Evolutionary conservation across 306 rosid genomes (phyloP).

Genomic region (Begonia peltatifolia): DNA sequence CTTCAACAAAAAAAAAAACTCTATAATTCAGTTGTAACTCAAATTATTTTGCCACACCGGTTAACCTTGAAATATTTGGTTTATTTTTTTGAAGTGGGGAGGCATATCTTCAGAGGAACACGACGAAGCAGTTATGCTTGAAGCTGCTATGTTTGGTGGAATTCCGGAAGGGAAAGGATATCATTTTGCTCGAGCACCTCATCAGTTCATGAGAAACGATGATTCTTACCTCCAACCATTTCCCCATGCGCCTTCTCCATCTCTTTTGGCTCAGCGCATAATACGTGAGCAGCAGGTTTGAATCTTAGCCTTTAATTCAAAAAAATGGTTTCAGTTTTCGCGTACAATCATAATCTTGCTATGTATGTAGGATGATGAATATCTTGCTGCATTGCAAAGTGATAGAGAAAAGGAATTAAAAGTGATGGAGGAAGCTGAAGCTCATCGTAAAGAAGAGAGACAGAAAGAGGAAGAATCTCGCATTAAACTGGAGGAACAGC

Average conservation of each 20-base stretch:
- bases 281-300: constrained; percentile 92
- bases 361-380: constrained; percentile 73
- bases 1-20: neutral
- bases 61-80: constrained; percentile 8
- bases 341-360: constrained; percentile 4
- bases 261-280: constrained; percentile 71
- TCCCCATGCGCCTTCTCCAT: constrained; percentile 78
- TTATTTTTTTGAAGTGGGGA: constrained; percentile 64
- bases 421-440: constrained; percentile 65
- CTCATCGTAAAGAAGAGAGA: constrained; percentile 71
- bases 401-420: constrained; percentile 81
- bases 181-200: constrained; percentile 52
- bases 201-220: constrained; percentile 39
- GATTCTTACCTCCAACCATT: constrained; percentile 22
- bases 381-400: constrained; percentile 75
- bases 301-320: constrained; percentile 6
- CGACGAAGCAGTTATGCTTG: constrained; percentile 94
- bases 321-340: constrained; percentile 3
- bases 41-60: constrained; percentile 6
- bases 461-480: constrained; percentile 58
- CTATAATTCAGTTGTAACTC: neutral
- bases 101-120: constrained; percentile 86
- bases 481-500: constrained; percentile 66
- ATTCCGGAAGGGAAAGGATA: constrained; percentile 65
- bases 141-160: constrained; percentile 96